phyloP scores from a whole-genome alignment of 202 grass and related monocot species.

The Musa balbisiana region DNA sequence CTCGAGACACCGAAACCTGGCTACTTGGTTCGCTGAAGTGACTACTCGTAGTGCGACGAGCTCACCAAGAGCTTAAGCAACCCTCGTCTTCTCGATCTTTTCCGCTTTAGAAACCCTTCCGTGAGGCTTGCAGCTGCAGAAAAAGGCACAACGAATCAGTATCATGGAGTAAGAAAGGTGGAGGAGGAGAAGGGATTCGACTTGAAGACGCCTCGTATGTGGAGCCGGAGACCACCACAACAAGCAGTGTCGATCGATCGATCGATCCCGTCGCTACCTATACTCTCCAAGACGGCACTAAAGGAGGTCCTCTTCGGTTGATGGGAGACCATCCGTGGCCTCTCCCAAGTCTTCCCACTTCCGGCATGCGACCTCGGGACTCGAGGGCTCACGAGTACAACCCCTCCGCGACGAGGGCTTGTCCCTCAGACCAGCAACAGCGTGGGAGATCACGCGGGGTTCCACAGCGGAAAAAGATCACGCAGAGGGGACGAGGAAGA shows the following conservation, averaged over 20 bases:
- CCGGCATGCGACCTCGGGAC: background rate
- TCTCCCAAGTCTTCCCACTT: background rate
- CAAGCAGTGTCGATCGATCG: background rate
- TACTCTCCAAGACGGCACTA: background rate
- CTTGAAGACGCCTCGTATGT: background rate
- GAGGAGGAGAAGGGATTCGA: background rate
- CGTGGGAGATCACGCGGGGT: background rate
- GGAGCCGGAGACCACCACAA: background rate
- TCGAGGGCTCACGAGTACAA: slow-evolving; percentile 6
- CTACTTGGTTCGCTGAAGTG: background rate
- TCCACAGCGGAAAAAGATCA: background rate
- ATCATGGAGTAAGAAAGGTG: too few species aligned
- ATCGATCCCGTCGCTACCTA: background rate
- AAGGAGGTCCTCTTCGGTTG: background rate
- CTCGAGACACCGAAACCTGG: background rate
- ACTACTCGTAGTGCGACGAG: background rate
- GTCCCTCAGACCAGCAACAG: background rate
- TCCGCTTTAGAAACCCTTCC: background rate
- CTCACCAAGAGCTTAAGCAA: background rate
- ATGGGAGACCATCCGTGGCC: background rate
- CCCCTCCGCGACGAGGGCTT: background rate
- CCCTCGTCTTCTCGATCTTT: background rate
- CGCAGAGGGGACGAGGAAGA: background rate
- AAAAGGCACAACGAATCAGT: too few species aligned
- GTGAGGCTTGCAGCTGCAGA: background rate